Conservation (phyloP, 768 basidiomycete species). For the Trametes gibbosa region DNA sequence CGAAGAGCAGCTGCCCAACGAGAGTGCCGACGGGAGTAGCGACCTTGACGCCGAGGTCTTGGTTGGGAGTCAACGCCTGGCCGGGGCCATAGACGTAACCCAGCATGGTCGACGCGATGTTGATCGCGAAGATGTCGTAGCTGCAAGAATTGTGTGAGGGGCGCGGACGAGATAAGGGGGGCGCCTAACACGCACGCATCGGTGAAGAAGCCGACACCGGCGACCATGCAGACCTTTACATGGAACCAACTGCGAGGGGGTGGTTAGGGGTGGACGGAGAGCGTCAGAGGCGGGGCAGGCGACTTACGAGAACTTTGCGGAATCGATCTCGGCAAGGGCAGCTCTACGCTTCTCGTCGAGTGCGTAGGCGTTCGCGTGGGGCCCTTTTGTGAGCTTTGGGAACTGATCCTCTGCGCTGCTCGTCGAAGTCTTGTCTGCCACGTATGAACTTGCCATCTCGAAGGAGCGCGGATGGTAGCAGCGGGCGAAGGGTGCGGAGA, state of each 20-base stretch:
- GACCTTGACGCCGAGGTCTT: slow-evolving; percentile 75
- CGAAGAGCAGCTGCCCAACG: slow-evolving; percentile 73
- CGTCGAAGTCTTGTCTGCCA: slow-evolving; percentile 19
- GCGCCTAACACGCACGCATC: slow-evolving; percentile 31
- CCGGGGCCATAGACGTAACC: slow-evolving; percentile 69
- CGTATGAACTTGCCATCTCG: slow-evolving; percentile 21
- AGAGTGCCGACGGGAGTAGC: slow-evolving; percentile 76
- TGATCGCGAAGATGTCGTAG: slow-evolving; percentile 90
- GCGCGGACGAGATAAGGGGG: neutral
- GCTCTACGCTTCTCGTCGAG: slow-evolving; percentile 74
- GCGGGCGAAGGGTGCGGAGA: neutral
- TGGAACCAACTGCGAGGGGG: slow-evolving; percentile 68
- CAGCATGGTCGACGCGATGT: slow-evolving; percentile 80
- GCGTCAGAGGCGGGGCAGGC: neutral
- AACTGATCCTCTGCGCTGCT: slow-evolving; percentile 15
- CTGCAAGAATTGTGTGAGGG: slow-evolving; percentile 26
- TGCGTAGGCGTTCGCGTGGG: slow-evolving; percentile 26
- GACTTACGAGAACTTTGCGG: slow-evolving; percentile 77
- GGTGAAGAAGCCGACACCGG: slow-evolving; percentile 90
- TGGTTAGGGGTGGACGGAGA: neutral
- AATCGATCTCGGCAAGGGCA: slow-evolving; percentile 84
- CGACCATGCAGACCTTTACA: slow-evolving; percentile 53
- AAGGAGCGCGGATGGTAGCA: slow-evolving; percentile 8
- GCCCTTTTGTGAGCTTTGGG: slow-evolving; percentile 9
- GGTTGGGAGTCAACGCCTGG: slow-evolving; percentile 47